These are phyloP conservation scores for Microthlaspi erraticum DNA, from an alignment of 345 rosid species.

Conservation along the genomic window DNA sequence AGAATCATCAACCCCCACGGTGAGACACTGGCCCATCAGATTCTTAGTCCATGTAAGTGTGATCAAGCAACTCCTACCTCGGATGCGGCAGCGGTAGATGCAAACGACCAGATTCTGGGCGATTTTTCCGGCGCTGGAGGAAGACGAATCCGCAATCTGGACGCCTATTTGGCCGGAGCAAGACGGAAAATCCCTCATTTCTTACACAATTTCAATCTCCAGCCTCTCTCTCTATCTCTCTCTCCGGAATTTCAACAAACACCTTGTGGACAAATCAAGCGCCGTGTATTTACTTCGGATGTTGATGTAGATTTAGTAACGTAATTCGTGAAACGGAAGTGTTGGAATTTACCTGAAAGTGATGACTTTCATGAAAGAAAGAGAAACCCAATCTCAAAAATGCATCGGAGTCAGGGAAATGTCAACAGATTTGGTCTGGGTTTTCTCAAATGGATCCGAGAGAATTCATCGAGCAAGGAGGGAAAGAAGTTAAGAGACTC, in stretches of 20 bases:
- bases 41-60: slow-evolving; percentile 84
- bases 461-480: slow-evolving; percentile 22
- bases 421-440: slow-evolving; percentile 34
- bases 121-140: slow-evolving; percentile 60
- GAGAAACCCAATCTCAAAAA: slow-evolving; percentile 37
- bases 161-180: slow-evolving; percentile 95
- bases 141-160: slow-evolving; percentile 80
- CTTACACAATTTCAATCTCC: slow-evolving; percentile 26
- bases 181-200: slow-evolving; percentile 95
- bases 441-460: slow-evolving; percentile 23
- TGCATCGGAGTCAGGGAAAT: slow-evolving; percentile 19
- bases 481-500: slow-evolving; percentile 23
- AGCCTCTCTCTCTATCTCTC: slow-evolving; percentile 25
- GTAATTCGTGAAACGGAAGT: neutral
- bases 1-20: slow-evolving; percentile 76
- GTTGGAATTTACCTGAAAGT: slow-evolving; percentile 22
- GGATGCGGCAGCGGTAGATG: slow-evolving; percentile 71
- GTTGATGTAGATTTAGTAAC: neutral
- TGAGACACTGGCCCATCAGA: slow-evolving; percentile 91
- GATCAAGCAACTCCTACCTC: slow-evolving; percentile 71
- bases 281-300: neutral
- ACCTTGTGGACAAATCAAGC: slow-evolving; percentile 22
- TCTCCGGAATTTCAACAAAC: slow-evolving; percentile 47
- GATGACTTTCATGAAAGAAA: slow-evolving; percentile 36
- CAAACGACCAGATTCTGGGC: slow-evolving; percentile 82